Evolutionary conservation across 2,329 filamentous ascomycete species (phyloP).

Genomic region (Hymenotorrendiella dingleyae): DNA sequence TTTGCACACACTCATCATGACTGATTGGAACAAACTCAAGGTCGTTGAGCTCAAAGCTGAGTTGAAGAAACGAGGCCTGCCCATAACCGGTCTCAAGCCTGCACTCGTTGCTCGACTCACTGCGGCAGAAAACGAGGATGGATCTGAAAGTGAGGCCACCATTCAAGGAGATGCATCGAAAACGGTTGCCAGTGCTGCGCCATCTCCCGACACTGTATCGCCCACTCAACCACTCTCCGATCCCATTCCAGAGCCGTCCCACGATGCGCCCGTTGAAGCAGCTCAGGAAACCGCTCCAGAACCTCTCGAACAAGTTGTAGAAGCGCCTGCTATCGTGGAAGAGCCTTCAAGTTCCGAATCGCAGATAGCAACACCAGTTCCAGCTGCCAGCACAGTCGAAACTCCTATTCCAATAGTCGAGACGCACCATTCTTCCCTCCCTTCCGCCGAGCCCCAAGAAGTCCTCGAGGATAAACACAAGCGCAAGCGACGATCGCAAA

Average conservation of each 20-base stretch:
- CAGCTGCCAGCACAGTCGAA: slow-evolving; percentile 17
- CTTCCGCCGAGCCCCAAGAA: slow-evolving; percentile 28
- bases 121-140: slow-evolving; percentile 35
- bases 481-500: slow-evolving; percentile 61
- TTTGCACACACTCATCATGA: slow-evolving; percentile 32
- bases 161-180: slow-evolving; percentile 23
- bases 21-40: slow-evolving; percentile 55
- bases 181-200: slow-evolving; percentile 16
- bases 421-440: slow-evolving; percentile 2
- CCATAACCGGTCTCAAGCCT: slow-evolving; percentile 63
- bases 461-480: slow-evolving; percentile 51
- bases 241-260: slow-evolving; percentile 6
- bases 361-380: not conserved
- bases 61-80: slow-evolving; percentile 65
- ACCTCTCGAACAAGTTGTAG: not conserved
- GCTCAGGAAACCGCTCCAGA: not conserved
- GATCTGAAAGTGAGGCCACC: slow-evolving; percentile 29
- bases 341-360: not conserved
- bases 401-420: slow-evolving; percentile 2
- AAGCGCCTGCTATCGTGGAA: not conserved
- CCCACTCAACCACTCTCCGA: slow-evolving; percentile 11
- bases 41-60: slow-evolving; percentile 71
- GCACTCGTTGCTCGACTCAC: slow-evolving; percentile 63
- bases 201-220: slow-evolving; percentile 22
- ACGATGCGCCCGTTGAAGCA: not conserved